A percentile compares a stretch with the other conserved stretches of the same genome.
Conservation (phyloP, 805 yeast species). For the Aciculoconidium aculeatum region DNA sequence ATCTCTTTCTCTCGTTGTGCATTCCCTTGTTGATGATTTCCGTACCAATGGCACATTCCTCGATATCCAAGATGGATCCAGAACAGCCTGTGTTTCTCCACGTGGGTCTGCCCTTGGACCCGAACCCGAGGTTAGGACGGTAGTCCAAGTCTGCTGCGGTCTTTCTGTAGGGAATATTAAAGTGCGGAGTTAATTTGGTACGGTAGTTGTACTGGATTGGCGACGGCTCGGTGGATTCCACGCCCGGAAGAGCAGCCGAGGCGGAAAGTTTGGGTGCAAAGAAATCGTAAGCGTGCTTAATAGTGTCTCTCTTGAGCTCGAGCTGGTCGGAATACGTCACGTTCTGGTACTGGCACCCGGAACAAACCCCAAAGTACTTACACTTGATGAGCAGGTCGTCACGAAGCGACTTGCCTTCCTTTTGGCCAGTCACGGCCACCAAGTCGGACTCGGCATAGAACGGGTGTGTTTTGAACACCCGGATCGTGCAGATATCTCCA, state of each 20-base stretch:
- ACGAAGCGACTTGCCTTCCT: constrained; percentile 26
- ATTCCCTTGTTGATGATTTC: constrained; percentile 69
- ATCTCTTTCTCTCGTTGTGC: constrained; percentile 56
- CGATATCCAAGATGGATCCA: constrained; percentile 74
- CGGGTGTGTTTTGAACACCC: constrained; percentile 75
- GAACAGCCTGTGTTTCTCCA: constrained; percentile 60
- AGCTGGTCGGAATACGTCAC: constrained; percentile 70
- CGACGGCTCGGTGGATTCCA: constrained; percentile 63
- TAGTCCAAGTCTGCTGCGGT: constrained; percentile 22
- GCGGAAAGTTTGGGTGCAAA: constrained; percentile 55
- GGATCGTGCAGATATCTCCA: constrained; percentile 70
- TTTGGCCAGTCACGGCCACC: constrained; percentile 40
- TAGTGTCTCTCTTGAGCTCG: constrained; percentile 63
- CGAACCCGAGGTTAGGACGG: constrained; percentile 82
- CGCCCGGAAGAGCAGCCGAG: constrained; percentile 46
- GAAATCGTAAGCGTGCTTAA: constrained; percentile 73
- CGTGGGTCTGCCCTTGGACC: constrained; percentile 70
- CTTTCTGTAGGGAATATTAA: constrained; percentile 62
- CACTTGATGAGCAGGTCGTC: constrained; percentile 64
- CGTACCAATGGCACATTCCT: constrained; percentile 90
- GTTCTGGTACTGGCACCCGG: constrained; percentile 92
- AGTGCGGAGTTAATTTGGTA: constrained; percentile 95
- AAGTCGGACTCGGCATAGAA: constrained; percentile 71
- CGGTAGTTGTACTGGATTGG: constrained; percentile 76
- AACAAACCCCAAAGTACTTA: constrained; percentile 84